Evolutionary conservation across 805 yeast genomes (phyloP), one percentile per base, ranked within the genome.

Genomic region (Huiozyma sinensis): DNA sequence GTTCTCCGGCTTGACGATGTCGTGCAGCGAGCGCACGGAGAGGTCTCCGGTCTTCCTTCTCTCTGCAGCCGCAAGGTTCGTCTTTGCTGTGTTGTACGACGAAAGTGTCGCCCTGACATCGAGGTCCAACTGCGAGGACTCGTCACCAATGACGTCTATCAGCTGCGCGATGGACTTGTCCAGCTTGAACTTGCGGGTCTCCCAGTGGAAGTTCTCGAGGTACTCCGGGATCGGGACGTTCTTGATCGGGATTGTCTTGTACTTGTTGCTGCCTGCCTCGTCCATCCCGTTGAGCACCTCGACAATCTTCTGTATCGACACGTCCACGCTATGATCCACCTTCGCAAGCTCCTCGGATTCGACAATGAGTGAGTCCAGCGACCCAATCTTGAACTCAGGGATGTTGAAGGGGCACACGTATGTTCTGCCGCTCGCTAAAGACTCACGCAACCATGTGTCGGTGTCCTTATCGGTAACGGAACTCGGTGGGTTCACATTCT

Each of bases 11-110:
- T 76, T 75, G 42, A 92, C 96, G 44, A 90, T 75, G 57, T 86
- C 92, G 60, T 90, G 97, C 48, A 92, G 71, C 4, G 96, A 84
- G 62, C 85, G 81, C 44, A 90, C 89, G 4, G 95, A 81, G 51
- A 92, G 72, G 62, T 92, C 96, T 46, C 99, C 99, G 34, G 85
- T 82, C 63, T 83, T 83, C 67, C 89, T 89, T 58, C 97, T 78
- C 64, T 90, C 95, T 7, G 95, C 90, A 9, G 95, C 88, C 40
- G 80, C 73, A 48, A 88, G 72, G 59, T 81, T 84, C 38, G 94
- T 77, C 66, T 81, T 85, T 40, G 97, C 95, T 40, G 78, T 75
- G 55, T 78, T 83, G 67, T 87, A 92, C 52, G 70, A 73, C 49
- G 82, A 76, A 59, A 74, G 82, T n/a, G 83, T 70, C n/a, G 75